phyloP scores from a whole-genome alignment of 75 land plant genomes.

The Isoetes taiwanensis region DNA sequence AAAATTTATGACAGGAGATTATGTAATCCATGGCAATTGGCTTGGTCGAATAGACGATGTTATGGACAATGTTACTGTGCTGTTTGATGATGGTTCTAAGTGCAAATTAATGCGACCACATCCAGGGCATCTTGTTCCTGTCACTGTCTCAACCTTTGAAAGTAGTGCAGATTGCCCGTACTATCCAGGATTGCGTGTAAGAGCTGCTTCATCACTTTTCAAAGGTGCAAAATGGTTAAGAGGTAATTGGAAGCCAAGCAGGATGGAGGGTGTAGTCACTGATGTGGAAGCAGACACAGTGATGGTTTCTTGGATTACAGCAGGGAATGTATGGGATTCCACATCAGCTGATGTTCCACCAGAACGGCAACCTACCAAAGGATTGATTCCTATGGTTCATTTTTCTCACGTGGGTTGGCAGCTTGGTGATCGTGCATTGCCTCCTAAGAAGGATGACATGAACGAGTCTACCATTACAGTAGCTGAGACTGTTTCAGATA shows the following conservation, averaged over 20 bases:
- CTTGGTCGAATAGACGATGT: constrained; percentile 94
- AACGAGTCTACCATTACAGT: not conserved
- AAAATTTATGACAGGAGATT: constrained; percentile 62
- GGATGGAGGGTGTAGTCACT: constrained; percentile 80
- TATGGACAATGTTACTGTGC: constrained; percentile 76
- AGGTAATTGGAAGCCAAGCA: constrained; percentile 82
- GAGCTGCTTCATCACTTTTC: constrained; percentile 57
- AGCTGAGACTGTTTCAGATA: not conserved
- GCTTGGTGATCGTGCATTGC: constrained; percentile 80
- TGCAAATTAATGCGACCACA: constrained; percentile 79
- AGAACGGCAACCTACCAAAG: constrained; percentile 68
- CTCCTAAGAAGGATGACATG: constrained; percentile 19
- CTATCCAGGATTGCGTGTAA: constrained; percentile 90
- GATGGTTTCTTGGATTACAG: constrained; percentile 75
- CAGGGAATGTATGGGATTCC: constrained; percentile 32
- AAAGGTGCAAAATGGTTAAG: constrained; percentile 67
- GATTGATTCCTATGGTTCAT: constrained; percentile 52
- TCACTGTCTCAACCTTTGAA: constrained; percentile 33
- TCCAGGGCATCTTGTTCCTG: constrained; percentile 55
- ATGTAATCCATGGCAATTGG: constrained; percentile 80
- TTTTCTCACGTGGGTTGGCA: constrained; percentile 88
- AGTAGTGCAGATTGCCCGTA: constrained; percentile 54
- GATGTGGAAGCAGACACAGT: constrained; percentile 65
- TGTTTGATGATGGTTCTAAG: constrained; percentile 83
- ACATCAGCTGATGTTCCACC: constrained; percentile 47